These are phyloP conservation scores for Ajuga chamaepitys DNA, from an alignment of 257 asterid species.

Conservation along the genomic window DNA sequence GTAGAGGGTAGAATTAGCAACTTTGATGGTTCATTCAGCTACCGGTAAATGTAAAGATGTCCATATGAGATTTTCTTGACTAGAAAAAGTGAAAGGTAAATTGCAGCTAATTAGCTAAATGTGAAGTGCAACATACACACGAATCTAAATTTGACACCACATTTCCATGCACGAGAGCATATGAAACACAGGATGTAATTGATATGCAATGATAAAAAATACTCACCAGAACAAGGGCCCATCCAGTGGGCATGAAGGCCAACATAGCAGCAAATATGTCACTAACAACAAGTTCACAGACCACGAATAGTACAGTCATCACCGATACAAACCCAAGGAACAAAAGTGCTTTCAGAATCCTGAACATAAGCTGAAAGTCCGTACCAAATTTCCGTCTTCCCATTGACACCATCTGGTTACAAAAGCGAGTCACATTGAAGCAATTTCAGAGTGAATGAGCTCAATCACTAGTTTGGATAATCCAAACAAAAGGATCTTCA, in stretches of 20 bases:
- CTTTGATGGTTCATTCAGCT: too few species aligned
- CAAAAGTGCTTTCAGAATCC: slow-evolving; percentile 87
- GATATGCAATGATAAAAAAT: background rate
- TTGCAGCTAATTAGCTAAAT: too few species aligned
- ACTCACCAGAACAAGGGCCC: slow-evolving; percentile 90
- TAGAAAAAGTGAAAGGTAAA: too few species aligned
- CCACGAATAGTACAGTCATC: slow-evolving; percentile 87
- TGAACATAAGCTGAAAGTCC: slow-evolving; percentile 96
- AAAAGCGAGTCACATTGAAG: background rate
- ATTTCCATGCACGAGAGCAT: background rate
- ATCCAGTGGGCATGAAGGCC: slow-evolving; percentile 98
- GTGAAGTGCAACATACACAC: too few species aligned
- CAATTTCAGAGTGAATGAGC: background rate
- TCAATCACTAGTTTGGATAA: background rate
- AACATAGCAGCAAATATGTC: slow-evolving; percentile 82
- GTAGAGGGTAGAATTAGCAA: too few species aligned
- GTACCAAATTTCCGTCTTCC: slow-evolving; percentile 94
- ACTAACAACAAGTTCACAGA: slow-evolving; percentile 52
- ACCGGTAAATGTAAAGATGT: too few species aligned
- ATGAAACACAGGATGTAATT: background rate
- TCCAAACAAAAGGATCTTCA: background rate
- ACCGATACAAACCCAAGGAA: slow-evolving; percentile 89
- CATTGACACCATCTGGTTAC: slow-evolving; percentile 81
- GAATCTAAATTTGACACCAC: too few species aligned
- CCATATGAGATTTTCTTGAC: too few species aligned